Percentiles rank a stretch among this genome's conserved stretches.
Evolutionary conservation across 345 rosid species (phyloP).

Genomic region (Brassica juncea): DNA sequence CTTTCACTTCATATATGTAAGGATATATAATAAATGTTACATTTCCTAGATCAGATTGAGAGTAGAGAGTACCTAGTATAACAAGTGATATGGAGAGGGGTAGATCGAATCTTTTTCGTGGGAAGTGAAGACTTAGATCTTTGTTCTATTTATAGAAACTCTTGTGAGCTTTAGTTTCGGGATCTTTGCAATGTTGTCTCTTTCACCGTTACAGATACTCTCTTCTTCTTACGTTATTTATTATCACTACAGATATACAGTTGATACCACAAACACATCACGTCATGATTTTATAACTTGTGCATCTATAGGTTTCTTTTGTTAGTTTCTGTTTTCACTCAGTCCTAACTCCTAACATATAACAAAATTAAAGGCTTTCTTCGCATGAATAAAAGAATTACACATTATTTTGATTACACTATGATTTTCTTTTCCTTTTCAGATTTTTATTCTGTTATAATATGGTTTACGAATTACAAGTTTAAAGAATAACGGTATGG

Average conservation of each 20-base stretch:
- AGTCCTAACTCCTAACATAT: neutral
- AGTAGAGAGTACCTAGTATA: conserved; percentile 14
- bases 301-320: neutral
- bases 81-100: conserved; percentile 31
- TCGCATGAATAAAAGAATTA: neutral
- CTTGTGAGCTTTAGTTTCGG: conserved; percentile 20
- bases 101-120: conserved; percentile 59
- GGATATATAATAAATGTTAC: conserved; percentile 6
- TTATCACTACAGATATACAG: conserved; percentile 30
- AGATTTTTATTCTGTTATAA: neutral
- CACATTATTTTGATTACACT: neutral
- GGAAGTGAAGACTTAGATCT: conserved; percentile 53
- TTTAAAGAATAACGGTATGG: neutral
- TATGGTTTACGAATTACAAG: neutral
- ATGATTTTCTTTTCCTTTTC: neutral
- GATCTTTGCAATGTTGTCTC: conserved; percentile 36
- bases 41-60: conserved; percentile 4
- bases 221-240: conserved; percentile 34
- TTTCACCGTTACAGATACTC: conserved; percentile 32
- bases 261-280: conserved; percentile 33
- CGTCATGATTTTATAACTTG: conserved; percentile 31
- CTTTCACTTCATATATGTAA: neutral
- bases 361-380: neutral
- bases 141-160: conserved; percentile 33
- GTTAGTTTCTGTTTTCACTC: neutral